Evolutionary conservation across 1,284 basidiomycete genomes (phyloP).

Genomic region (Pseudozyma sp.): DNA sequence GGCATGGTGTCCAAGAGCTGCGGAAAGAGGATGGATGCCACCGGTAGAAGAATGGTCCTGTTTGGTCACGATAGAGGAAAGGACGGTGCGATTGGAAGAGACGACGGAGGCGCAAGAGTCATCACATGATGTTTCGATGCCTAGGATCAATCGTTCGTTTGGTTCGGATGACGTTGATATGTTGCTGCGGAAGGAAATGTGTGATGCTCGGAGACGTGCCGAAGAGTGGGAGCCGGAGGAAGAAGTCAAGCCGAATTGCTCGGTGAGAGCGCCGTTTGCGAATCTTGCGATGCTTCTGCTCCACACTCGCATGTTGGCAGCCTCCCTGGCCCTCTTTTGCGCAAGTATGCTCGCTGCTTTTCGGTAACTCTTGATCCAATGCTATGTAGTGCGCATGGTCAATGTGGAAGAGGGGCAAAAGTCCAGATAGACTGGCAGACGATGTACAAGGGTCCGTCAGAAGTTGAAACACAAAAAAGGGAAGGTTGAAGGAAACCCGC

Average conservation of each 20-base stretch:
- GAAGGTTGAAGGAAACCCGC: constrained; percentile 4
- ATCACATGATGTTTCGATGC: constrained; percentile 67
- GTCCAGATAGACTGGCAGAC: too few relatives aligned
- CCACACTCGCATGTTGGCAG: constrained; percentile 11
- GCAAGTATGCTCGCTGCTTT: background rate
- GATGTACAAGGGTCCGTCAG: background rate
- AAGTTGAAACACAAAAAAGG: constrained; percentile 2
- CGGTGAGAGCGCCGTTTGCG: constrained; percentile 1
- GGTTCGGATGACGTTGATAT: background rate
- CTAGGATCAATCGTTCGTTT: constrained; percentile 42
- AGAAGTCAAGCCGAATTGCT: background rate
- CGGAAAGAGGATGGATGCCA: constrained; percentile 64
- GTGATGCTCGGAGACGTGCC: constrained; percentile 8
- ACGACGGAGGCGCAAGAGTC: constrained; percentile 66
- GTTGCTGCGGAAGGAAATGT: background rate
- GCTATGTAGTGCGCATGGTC: too few relatives aligned
- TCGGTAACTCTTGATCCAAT: too few relatives aligned
- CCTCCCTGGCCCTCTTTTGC: background rate
- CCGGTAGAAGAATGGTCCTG: constrained; percentile 62
- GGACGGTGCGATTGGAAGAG: constrained; percentile 48
- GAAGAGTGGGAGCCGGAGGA: background rate
- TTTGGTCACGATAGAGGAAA: constrained; percentile 57
- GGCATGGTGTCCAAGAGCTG: constrained; percentile 55
- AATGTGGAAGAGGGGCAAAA: background rate
- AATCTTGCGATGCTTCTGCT: constrained; percentile 5